These are phyloP conservation scores for Cystobasidium slooffiae DNA, from an alignment of 1,284 basidiomycete species.

Conservation along the genomic window DNA sequence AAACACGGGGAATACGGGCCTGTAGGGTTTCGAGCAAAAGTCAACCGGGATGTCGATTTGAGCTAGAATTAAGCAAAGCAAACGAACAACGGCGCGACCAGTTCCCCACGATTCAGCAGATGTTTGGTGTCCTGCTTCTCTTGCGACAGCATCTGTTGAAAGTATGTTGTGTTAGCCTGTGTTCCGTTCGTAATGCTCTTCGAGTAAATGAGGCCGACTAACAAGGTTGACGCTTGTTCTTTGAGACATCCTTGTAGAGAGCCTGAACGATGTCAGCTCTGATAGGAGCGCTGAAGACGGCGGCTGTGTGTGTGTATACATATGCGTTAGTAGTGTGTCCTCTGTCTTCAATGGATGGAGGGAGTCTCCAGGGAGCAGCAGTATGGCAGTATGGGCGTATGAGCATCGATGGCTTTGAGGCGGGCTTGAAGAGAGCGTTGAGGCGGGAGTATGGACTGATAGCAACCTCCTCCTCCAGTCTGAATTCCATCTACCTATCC, in stretches of 20 bases:
- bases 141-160: conserved; percentile 92
- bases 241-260: conserved; percentile 78
- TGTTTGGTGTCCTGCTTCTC: conserved; percentile 99
- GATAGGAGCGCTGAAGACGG: conserved; percentile 97
- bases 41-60: background rate
- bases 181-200: background rate
- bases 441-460: no score
- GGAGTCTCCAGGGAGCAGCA: background rate
- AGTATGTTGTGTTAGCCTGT: conserved; percentile 1
- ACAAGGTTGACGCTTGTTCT: conserved; percentile 50
- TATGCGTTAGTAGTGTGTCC: no score
- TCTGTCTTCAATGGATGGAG: background rate
- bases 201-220: background rate
- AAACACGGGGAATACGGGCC: conserved; percentile 68
- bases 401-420: no score
- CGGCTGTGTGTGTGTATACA: conserved; percentile 16
- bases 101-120: conserved; percentile 99
- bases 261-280: conserved; percentile 97
- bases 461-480: no score
- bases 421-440: no score
- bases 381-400: no score
- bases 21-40: background rate
- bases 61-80: conserved; percentile 54
- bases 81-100: conserved; percentile 86
- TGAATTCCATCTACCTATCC: no score